Base-by-base conservation (phyloP, 176 grass and related monocot genomes). In the Bothriochloa decipiens region DNA sequence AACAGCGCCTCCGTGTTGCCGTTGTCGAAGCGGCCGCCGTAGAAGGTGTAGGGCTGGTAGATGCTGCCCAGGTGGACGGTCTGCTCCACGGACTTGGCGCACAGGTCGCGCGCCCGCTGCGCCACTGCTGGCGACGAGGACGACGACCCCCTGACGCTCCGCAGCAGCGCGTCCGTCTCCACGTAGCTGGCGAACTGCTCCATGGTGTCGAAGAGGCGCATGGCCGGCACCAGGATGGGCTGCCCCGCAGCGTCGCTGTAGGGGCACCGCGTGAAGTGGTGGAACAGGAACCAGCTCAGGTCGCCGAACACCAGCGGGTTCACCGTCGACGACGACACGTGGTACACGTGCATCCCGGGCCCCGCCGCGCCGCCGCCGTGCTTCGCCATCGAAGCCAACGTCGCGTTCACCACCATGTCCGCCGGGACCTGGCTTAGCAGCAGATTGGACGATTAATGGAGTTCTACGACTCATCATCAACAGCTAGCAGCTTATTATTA, bases 371-470 rank as follows among this genome's bases (percentile, higher is more conserved):
- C 18, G 16, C 23, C 5, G 35, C 26, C 96, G 63, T 98, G 96
- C 80, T 91, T 93, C 62, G 93, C 93, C 87, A 98, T 98, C 20
- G 91, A 63, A 28, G 91, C 96, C 82, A 98, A 76, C 37, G 87
- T 95, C 71, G 96, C 96, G 88, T 92, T 98, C 83, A 98, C 93
- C 33, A 98, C 96, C 96, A 98, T 98, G 91, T 98, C 96, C 47
- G 69, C 96, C 29, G 96, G 96, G 18, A 98, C 96, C 96, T 94
- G 10, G 58, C 58, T 62, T 62, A 1, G 53, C 16, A n/a, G 18
- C 57, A 62, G 58, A 26, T 62, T 62, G 58, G n/a, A 26, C 53
- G 53, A 3, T 55, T 55, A 7, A 50, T 5, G 15, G 15, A 17
- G 14, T 18, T 17, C 15, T 12, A 18, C 15, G 0, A 20, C 57